Evolutionary conservation across 1,139 yeast genomes (phyloP), one percentile per base, ranked within the genome.

Genomic region (Chernovozyma sophiae-reginae): DNA sequence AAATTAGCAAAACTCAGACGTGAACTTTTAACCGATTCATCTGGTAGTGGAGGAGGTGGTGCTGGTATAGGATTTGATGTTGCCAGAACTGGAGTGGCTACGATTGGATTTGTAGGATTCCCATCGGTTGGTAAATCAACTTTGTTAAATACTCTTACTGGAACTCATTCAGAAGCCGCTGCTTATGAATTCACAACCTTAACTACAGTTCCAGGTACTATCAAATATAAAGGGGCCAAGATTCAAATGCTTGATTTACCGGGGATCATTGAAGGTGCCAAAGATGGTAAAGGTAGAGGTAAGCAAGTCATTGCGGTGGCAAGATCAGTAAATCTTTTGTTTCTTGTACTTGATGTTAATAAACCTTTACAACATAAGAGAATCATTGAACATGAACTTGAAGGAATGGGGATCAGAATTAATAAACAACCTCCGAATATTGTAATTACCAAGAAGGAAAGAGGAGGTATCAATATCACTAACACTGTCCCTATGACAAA

Each of bases 251-350:
- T 92, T 56, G 99, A 92, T 77, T 74, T 92, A 52, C 99, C 99
- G 3, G 99, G 99, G 60, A 92, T 92, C 54, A 92, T 92, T 51
- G 97, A 94, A 63, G 98, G 98, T 62, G 99, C 98, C 40, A 90
- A 90, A 52, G 97, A 92, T 55, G 98, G 98, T 65, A 86, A 90
- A 62, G 98, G 99, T 70, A 81, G 99, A 71, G 99, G 99, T 76
- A 86, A 82, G 52, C 98, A 92, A 66, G 98, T 92, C 42, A 92
- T 92, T 65, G 98, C 98, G 0, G 97, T 90, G 40, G 97, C 98
- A 5, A 78, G 98, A 61, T 86, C 97, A 5, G 95, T 96, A 53
- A 90, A 92, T 58, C 68, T 94, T 53, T 77, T 92, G 39, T 92
- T 92, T 60, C 86, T 92, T 56, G 96, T 92, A 4, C 71, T 92